Base-by-base conservation (phyloP, 1,284 basidiomycete genomes). In the Hemileccinum hortonii region DNA sequence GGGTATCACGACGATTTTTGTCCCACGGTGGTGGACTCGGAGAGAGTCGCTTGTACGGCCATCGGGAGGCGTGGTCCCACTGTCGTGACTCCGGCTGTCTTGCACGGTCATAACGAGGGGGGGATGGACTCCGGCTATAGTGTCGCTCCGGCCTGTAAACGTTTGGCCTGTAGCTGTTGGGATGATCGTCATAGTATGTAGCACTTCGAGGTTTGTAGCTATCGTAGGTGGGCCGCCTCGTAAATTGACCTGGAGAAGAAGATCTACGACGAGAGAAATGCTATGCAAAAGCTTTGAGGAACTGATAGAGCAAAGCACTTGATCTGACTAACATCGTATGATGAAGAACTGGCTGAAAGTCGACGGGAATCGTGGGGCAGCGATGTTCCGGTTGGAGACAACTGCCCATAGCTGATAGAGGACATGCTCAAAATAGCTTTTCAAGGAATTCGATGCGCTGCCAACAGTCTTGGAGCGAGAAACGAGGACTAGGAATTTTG, bases 91-190 rank as follows among this genome's bases (percentile, higher is more conserved):
- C 67, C 44, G 56, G 60, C 46, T 60, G 60, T 48, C 70, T 72
- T 49, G 72, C 52, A 50, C 70, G 64, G 49, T 72, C 68, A 61
- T 78, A 77, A 48, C 76, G 72, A 59, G 82, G 77, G 38, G 82
- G 79, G 55, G 79, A 81, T 37, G 80, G 77, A 43, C 76, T 74
- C 56, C 75, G 74, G 53, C 70, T 75, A 59, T 76, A 74, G 60
- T 77, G 75, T 14, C 58, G 67, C 50, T 68, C 62, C 3, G 70
- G 69, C 21, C 69, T 58, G 50, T 66, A 73, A 29, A 54, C 42
- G 41, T 65, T 70, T 50, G 75, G 70, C 49, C 75, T 69, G 60
- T 80, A 81, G 56, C 56, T 73, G 57, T 73, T 77, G 19, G 73
- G 44, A 57, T 68, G 63, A 19, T 71, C 69, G 57, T 76, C 75